Evolutionary conservation across 371 early-diverging fungal genomes (phyloP).

Genomic region (Haplosporangium sp.): DNA sequence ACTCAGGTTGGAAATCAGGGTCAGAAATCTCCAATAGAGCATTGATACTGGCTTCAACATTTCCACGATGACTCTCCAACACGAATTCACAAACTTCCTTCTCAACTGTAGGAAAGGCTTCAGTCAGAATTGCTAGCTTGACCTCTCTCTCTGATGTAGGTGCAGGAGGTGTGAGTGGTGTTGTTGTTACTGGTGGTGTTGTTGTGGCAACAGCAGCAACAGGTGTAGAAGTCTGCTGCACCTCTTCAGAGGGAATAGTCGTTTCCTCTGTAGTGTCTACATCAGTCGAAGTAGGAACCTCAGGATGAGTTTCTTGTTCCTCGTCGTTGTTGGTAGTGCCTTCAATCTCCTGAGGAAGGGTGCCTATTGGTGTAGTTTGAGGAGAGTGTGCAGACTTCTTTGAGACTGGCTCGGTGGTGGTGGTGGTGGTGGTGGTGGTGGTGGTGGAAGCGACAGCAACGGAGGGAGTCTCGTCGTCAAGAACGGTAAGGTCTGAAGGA

Average conservation of each 20-base stretch:
- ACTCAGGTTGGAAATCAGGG: constrained; percentile 45
- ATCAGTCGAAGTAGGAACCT: background rate
- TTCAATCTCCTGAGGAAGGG: constrained; percentile 14
- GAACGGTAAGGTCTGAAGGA: constrained; percentile 26
- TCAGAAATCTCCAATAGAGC: constrained; percentile 55
- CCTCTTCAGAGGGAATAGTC: background rate
- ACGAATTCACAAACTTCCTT: constrained; percentile 56
- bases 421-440: background rate
- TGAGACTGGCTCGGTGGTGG: background rate
- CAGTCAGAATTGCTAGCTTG: constrained; percentile 46
- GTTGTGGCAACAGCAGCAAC: background rate
- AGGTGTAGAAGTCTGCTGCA: constrained; percentile 7
- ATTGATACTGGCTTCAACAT: constrained; percentile 54
- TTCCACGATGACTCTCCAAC: constrained; percentile 51
- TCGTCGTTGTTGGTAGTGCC: constrained; percentile 23
- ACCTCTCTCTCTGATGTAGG: constrained; percentile 41
- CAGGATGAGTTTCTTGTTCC: constrained; percentile 30
- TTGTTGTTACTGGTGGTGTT: no score
- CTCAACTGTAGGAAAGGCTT: constrained; percentile 53
- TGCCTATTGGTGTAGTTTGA: constrained; percentile 8
- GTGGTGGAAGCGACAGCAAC: constrained; percentile 7
- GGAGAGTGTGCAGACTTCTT: constrained; percentile 34
- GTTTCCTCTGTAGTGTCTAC: constrained; percentile 4
- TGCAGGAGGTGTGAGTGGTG: background rate
- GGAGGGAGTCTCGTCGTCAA: constrained; percentile 8